Evolutionary conservation across 495 filamentous ascomycete genomes (phyloP).

Genomic region (Massariosphaeria phaeospora): DNA sequence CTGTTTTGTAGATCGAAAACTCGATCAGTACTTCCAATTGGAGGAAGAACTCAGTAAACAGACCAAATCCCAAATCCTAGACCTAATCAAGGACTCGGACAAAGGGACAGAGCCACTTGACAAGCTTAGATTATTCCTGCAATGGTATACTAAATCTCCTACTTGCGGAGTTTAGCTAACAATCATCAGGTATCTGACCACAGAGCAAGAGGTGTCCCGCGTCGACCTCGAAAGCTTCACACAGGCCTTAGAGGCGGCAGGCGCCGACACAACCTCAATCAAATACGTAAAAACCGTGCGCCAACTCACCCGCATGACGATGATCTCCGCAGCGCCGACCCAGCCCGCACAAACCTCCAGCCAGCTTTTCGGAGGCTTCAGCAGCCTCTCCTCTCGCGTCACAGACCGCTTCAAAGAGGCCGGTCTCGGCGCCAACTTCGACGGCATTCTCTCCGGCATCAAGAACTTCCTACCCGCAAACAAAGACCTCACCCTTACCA

Average conservation of each 20-base stretch:
- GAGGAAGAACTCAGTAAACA: conserved; percentile 94
- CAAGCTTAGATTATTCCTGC: conserved; percentile 89
- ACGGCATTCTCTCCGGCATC: conserved; percentile 92
- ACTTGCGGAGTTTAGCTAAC: background rate
- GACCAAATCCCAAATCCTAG: conserved; percentile 81
- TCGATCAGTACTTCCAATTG: conserved; percentile 94
- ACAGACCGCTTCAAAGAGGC: conserved; percentile 92
- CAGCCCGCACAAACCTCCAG: conserved; percentile 58
- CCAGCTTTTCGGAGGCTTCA: conserved; percentile 84
- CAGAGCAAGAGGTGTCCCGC: conserved; percentile 78
- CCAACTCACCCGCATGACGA: conserved; percentile 95
- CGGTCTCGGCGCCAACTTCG: conserved; percentile 83
- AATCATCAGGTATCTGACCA: conserved; percentile 56
- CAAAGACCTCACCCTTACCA: conserved; percentile 91
- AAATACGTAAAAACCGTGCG: conserved; percentile 89
- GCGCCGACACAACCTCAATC: conserved; percentile 68
- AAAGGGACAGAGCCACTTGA: conserved; percentile 83
- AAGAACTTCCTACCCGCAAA: conserved; percentile 97
- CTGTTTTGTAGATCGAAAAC: conserved; percentile 59
- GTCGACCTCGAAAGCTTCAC: conserved; percentile 83
- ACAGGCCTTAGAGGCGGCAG: conserved; percentile 70
- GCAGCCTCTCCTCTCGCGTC: conserved; percentile 78
- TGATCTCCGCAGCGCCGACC: conserved; percentile 82
- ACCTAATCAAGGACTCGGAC: conserved; percentile 71
- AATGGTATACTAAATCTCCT: conserved; percentile 54